phyloP scores from a whole-genome alignment of 768 basidiomycete genomes.

The Auriscalpium vulgare region DNA sequence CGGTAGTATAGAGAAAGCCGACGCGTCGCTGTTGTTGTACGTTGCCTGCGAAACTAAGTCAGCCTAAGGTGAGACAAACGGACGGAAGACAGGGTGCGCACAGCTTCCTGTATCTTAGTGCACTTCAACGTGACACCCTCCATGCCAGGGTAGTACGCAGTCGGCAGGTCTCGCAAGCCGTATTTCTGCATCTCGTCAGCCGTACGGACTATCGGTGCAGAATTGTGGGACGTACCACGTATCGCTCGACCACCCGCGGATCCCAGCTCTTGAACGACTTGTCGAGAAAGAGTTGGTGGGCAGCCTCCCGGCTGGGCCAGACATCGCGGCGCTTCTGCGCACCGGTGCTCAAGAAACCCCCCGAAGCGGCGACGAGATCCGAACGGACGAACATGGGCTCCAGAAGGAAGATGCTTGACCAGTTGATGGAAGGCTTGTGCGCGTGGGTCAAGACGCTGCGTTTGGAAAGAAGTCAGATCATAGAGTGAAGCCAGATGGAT shows the following conservation, averaged over 20 bases:
- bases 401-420: constrained; percentile 33
- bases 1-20: neutral
- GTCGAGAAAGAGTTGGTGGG: constrained; percentile 28
- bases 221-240: constrained; percentile 26
- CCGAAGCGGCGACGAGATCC: neutral
- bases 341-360: constrained; percentile 21
- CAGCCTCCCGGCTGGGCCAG: constrained; percentile 45
- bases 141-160: constrained; percentile 35
- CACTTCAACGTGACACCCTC: constrained; percentile 38
- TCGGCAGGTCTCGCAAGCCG: constrained; percentile 35
- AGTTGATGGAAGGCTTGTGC: constrained; percentile 32
- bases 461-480: neutral
- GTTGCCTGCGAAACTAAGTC: neutral
- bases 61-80: neutral
- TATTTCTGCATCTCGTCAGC: constrained; percentile 26
- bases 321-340: constrained; percentile 37
- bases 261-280: constrained; percentile 43
- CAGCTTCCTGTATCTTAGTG: constrained; percentile 36
- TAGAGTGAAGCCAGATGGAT: neutral
- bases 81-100: constrained; percentile 1
- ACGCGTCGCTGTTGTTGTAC: neutral
- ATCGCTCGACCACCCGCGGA: constrained; percentile 35
- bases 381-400: constrained; percentile 36
- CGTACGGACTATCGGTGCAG: neutral
- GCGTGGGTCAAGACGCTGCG: constrained; percentile 34